phyloP scores from a whole-genome alignment of 2,329 filamentous ascomycete genomes.

The Cercospora janseana region DNA sequence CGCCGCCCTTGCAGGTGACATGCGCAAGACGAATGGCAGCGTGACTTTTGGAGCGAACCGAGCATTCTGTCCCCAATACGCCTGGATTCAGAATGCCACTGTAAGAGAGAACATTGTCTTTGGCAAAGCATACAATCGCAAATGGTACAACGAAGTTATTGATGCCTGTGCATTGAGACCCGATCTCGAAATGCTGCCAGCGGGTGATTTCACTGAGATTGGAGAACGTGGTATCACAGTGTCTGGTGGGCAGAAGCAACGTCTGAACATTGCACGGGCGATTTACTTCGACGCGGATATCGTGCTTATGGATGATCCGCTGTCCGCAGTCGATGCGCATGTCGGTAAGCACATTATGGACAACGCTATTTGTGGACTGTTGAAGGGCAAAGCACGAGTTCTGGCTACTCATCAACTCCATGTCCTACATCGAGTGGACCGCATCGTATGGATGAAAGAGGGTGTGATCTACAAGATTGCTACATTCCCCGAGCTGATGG shows the following conservation, averaged over 20 bases:
- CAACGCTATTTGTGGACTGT: conserved; percentile 82
- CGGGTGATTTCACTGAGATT: conserved; percentile 86
- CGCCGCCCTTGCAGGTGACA: conserved; percentile 86
- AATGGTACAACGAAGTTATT: conserved; percentile 83
- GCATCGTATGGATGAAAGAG: conserved; percentile 89
- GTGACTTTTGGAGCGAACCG: conserved; percentile 74
- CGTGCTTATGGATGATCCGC: conserved; percentile 62
- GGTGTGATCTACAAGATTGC: conserved; percentile 81
- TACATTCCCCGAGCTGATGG: conserved; percentile 86
- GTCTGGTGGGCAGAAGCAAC: conserved; percentile 91
- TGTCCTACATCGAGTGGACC: conserved; percentile 84
- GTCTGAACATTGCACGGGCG: conserved; percentile 84
- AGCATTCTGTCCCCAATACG: conserved; percentile 92
- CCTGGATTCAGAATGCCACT: conserved; percentile 94
- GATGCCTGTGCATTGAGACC: conserved; percentile 79
- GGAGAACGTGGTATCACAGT: conserved; percentile 94
- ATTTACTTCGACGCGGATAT: conserved; percentile 65
- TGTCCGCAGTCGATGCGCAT: conserved; percentile 59
- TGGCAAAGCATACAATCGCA: conserved; percentile 68
- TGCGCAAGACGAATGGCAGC: conserved; percentile 76
- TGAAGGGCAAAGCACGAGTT: conserved; percentile 85
- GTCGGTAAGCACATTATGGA: conserved; percentile 77
- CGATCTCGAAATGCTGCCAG: conserved; percentile 90
- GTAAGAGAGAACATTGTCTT: conserved; percentile 89
- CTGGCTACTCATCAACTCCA: conserved; percentile 94